phyloP scores from a whole-genome alignment of 2,329 filamentous ascomycete species.

The Fusarium lateritium region DNA sequence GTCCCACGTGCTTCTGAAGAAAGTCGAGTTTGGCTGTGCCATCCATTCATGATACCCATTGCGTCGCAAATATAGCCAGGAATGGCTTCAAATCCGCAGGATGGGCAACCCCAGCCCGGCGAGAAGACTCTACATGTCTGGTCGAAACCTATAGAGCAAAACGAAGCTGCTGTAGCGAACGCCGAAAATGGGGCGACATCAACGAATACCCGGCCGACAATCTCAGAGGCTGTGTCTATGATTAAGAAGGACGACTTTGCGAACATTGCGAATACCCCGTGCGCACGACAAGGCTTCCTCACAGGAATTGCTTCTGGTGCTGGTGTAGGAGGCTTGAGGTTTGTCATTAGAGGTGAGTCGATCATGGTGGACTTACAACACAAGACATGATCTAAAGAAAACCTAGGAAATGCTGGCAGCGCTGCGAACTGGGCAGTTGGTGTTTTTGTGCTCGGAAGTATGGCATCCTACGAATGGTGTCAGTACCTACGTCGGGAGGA shows the following conservation, averaged over 20 bases:
- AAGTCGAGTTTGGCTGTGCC: constrained; percentile 30
- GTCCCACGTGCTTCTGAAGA: constrained; percentile 43
- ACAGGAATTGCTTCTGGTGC: constrained; percentile 87
- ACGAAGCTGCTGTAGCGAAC: constrained; percentile 35
- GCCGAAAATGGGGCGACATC: constrained; percentile 40
- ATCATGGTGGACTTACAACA: not conserved
- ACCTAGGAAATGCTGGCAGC: constrained; percentile 55
- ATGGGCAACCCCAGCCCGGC: constrained; percentile 45
- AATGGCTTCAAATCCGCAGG: constrained; percentile 54
- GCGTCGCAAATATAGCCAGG: constrained; percentile 51
- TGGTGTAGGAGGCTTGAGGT: constrained; percentile 79
- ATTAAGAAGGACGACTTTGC: constrained; percentile 79
- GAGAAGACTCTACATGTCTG: constrained; percentile 57
- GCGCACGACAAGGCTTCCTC: constrained; percentile 85
- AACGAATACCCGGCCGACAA: constrained; percentile 55
- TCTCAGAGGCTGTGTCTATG: constrained; percentile 74
- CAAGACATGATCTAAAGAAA: constrained; percentile 25
- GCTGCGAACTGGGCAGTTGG: constrained; percentile 90
- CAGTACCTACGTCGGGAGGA: constrained; percentile 81
- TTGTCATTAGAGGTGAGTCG: constrained; percentile 79
- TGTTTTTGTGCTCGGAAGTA: constrained; percentile 78
- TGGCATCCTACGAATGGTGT: constrained; percentile 87
- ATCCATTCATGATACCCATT: constrained; percentile 49
- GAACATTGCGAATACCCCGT: constrained; percentile 83
- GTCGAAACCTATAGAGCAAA: constrained; percentile 54